Conservation (phyloP, 2,329 filamentous ascomycete species). For the Colletotrichum salicis region DNA sequence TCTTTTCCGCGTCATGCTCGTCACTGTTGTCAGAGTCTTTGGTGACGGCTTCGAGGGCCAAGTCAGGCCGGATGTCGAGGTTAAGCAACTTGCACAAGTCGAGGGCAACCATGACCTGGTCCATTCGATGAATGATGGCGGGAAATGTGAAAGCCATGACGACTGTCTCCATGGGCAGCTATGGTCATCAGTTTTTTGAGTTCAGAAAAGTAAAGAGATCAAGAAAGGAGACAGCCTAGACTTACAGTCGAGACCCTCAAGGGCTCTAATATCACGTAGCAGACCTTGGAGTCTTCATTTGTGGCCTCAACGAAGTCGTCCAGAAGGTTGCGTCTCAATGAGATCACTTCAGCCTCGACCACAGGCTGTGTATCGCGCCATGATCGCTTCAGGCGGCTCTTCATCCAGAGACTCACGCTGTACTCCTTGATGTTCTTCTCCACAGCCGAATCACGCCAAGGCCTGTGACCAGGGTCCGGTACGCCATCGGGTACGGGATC, state of each 20-base stretch:
- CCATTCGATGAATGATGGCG: conserved; percentile 84
- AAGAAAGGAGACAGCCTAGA: conserved; percentile 33
- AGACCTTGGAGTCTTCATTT: conserved; percentile 54
- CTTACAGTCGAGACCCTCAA: conserved; percentile 80
- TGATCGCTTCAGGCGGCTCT: conserved; percentile 59
- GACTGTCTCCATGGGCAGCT: conserved; percentile 78
- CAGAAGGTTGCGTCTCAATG: conserved; percentile 84
- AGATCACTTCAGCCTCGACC: conserved; percentile 76
- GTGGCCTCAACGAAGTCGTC: conserved; percentile 71
- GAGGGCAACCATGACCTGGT: conserved; percentile 81
- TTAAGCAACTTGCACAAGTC: conserved; percentile 77
- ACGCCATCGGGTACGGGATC: conserved; percentile 72
- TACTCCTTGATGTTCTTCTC: conserved; percentile 81
- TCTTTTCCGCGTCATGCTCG: conserved; percentile 73
- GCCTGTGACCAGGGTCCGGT: conserved; percentile 57
- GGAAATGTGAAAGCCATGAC: conserved; percentile 81
- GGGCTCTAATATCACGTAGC: conserved; percentile 81
- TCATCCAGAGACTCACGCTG: conserved; percentile 79
- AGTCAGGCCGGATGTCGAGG: conserved; percentile 70
- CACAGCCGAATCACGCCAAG: conserved; percentile 46
- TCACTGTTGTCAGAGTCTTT: conserved; percentile 90
- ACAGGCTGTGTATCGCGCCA: conserved; percentile 83
- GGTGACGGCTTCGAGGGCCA: conserved; percentile 90
- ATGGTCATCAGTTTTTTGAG: conserved; percentile 38
- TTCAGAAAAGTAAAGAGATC: no score